These are phyloP conservation scores for Aspergillus quadrilineatus DNA, from an alignment of 2,329 filamentous ascomycete species.

Conservation along the genomic window DNA sequence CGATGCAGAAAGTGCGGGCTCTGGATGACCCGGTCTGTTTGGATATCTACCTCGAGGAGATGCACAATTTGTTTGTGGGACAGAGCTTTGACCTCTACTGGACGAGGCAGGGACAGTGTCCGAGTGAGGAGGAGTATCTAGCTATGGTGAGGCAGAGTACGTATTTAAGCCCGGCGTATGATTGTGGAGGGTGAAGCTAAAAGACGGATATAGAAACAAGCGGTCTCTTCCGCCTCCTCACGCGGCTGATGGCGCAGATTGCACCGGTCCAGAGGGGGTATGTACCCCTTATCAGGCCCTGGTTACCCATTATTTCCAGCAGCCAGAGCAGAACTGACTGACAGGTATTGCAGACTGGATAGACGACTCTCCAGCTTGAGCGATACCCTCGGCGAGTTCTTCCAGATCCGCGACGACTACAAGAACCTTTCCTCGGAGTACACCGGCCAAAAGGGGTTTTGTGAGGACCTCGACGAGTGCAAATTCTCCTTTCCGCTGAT, in stretches of 20 bases:
- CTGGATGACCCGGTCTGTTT: conserved; percentile 68
- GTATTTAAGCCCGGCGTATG: not conserved
- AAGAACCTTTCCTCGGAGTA: conserved; percentile 49
- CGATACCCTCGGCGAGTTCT: conserved; percentile 75
- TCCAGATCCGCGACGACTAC: conserved; percentile 63
- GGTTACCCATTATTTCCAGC: too few species aligned
- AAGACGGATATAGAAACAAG: conserved; percentile 66
- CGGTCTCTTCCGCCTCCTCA: conserved; percentile 77
- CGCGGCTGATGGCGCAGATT: conserved; percentile 59
- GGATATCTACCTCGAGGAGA: conserved; percentile 74
- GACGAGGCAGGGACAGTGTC: not conserved
- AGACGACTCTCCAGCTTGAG: conserved; percentile 58
- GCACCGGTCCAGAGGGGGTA: conserved; percentile 37
- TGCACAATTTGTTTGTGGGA: conserved; percentile 79
- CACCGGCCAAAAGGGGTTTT: conserved; percentile 81
- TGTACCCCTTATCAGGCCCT: not conserved
- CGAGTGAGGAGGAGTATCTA: conserved; percentile 70
- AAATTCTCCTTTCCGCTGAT: conserved; percentile 95
- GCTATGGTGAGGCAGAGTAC: conserved; percentile 67
- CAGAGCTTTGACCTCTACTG: conserved; percentile 92
- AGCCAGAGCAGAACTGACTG: too few species aligned
- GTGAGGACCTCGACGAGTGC: conserved; percentile 89
- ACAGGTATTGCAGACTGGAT: conserved; percentile 16
- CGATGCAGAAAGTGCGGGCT: conserved; percentile 70
- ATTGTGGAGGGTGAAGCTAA: conserved; percentile 53